Evolutionary conservation across 345 rosid species (phyloP).

Genomic region (Hibiscus syriacus): DNA sequence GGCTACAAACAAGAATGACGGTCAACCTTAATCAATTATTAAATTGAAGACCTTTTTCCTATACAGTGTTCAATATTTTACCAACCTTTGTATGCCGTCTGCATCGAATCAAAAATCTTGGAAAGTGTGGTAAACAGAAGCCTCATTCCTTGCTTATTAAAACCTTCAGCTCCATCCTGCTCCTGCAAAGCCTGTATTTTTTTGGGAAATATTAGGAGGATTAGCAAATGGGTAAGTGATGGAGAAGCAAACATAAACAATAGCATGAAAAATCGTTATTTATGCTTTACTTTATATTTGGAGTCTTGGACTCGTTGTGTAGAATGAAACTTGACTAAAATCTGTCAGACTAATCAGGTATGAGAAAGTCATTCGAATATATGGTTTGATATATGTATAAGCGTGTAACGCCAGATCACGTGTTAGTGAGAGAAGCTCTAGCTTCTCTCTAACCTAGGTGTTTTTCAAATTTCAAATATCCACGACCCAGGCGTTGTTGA

Average conservation of each 20-base stretch:
- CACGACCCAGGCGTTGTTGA: too few relatives aligned
- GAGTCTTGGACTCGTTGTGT: not conserved
- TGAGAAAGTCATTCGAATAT: too few relatives aligned
- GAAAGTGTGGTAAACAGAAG: constrained; percentile 49
- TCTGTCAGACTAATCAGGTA: too few relatives aligned
- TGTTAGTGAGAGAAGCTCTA: too few relatives aligned
- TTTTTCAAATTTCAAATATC: too few relatives aligned
- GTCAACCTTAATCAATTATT: not conserved
- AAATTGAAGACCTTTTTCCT: not conserved
- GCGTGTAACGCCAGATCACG: too few relatives aligned
- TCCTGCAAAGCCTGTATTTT: constrained; percentile 53
- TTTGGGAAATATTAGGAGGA: not conserved
- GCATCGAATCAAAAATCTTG: constrained; percentile 54
- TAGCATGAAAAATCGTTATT: too few relatives aligned
- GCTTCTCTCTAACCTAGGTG: too few relatives aligned
- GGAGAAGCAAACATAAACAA: not conserved
- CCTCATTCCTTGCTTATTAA: constrained; percentile 52
- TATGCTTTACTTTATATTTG: not conserved
- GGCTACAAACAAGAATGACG: too few relatives aligned
- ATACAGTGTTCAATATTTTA: not conserved
- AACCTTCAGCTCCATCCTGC: constrained; percentile 40
- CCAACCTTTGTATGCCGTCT: constrained; percentile 62
- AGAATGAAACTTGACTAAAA: not conserved
- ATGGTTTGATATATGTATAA: too few relatives aligned
- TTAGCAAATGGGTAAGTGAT: not conserved